Evolutionary conservation across 176 grass and related monocot species (phyloP).

Genomic region (Pontederia paniculata): DNA sequence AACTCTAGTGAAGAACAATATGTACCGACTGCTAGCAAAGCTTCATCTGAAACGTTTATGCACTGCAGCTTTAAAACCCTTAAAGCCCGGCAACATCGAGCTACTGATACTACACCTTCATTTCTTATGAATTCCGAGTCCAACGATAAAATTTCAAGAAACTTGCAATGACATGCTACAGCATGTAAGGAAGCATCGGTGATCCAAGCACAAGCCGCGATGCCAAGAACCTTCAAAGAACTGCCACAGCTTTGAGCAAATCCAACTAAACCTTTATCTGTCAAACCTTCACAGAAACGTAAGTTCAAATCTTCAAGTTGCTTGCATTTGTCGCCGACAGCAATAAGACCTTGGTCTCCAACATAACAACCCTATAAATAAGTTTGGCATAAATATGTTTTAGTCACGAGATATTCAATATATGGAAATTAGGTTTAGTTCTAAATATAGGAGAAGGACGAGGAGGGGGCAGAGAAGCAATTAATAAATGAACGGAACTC

Average conservation of each 20-base stretch:
- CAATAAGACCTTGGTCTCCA: constrained; percentile 77
- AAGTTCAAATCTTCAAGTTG: constrained; percentile 54
- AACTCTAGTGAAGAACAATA: constrained; percentile 67
- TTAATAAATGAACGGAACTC: too few relatives aligned
- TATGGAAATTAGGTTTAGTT: not conserved
- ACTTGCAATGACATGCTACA: constrained; percentile 64
- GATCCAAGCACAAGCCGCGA: constrained; percentile 57
- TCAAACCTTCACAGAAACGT: constrained; percentile 49
- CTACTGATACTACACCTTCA: constrained; percentile 49
- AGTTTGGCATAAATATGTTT: constrained; percentile 6
- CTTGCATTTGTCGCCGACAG: constrained; percentile 61
- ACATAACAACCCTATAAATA: constrained; percentile 69
- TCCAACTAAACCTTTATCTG: constrained; percentile 67
- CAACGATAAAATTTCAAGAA: constrained; percentile 45
- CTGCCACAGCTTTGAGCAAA: constrained; percentile 43
- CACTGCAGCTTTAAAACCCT: constrained; percentile 77
- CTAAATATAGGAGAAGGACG: not conserved
- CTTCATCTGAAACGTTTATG: constrained; percentile 45
- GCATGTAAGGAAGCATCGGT: constrained; percentile 68
- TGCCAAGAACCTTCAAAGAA: constrained; percentile 40
- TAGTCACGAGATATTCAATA: not conserved
- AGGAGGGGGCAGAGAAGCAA: too few relatives aligned
- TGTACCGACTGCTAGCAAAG: constrained; percentile 59
- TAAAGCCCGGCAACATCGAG: constrained; percentile 52
- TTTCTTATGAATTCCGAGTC: constrained; percentile 49